Base-by-base conservation (phyloP, 148 eudicot genomes). In the Polygonum aviculare region DNA sequence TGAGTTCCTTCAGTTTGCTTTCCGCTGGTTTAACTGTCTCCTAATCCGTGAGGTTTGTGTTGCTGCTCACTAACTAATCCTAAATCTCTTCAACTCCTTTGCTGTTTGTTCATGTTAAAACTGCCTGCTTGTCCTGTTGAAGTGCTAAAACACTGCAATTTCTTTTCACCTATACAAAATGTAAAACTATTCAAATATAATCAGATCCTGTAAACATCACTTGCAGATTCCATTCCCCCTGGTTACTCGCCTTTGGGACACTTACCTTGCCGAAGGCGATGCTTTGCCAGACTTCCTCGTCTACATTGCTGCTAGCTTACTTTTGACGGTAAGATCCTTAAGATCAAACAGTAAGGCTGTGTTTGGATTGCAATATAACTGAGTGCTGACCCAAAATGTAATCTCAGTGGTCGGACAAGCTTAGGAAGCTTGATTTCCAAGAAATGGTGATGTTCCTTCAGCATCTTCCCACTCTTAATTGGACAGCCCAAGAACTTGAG, bases 11-110 rank as follows among this genome's bases (percentile, higher is more conserved):
- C 99, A 95, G 77, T 95, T 95, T 85, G 97, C 98, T 73, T 92
- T 94, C 80, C 96, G 99, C 78, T 95, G 99, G 99, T 90, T 95
- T 87, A 95, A 95, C 81, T 95, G 99, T 86, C 99, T 95, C 80
- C 89, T 92, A 63, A 95, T 95, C 82, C 92, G 96, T 10, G 99
- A 95, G 99, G 99, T 95, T 77, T 69, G 89, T 69, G 69, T 75
- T 78, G 36, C 4, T 38, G 31, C 22, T 19, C 69, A 21, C 73
- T 75, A 55, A 9, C 50, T 67, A 50, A 49, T 33, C 48, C 14
- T 49, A 12, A 26, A 72, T 62, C 12, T 40, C 50, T 77, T 62
- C 18, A 10, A 9, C 45, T 60, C 12, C 67, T 60, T 7, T 2
- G 2, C 59, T 54, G 59, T n/a, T n/a, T 54, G 21, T 22, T 12